Evolutionary conservation across 768 basidiomycete species (phyloP).

Genomic region (Phlebiopsis gigantea): DNA sequence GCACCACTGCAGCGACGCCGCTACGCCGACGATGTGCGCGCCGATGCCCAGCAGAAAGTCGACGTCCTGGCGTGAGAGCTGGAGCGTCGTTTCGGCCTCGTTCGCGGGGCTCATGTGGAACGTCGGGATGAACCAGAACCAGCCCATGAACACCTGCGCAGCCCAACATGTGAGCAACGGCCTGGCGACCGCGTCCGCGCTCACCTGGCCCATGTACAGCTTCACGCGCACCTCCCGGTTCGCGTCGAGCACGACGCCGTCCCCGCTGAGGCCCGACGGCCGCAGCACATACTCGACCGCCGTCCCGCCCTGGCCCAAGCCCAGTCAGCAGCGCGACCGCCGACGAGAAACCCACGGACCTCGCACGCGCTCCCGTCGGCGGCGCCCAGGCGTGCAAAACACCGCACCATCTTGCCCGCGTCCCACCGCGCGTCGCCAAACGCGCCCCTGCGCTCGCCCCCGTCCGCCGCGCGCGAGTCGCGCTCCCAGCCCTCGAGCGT

Average conservation of each 20-base stretch:
- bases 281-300: conserved; percentile 39
- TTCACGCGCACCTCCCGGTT: conserved; percentile 66
- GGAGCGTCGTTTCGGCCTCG: conserved; percentile 31
- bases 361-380: conserved; percentile 24
- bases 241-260: conserved; percentile 62
- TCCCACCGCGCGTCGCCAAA: conserved; percentile 65
- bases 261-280: too few relatives aligned
- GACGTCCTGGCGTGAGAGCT: conserved; percentile 55
- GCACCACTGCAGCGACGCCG: conserved; percentile 47
- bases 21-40: conserved; percentile 57
- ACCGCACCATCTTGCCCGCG: conserved; percentile 68
- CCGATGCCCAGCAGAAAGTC: conserved; percentile 80
- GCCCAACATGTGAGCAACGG: conserved; percentile 6
- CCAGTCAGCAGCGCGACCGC: background rate
- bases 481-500: conserved; percentile 59
- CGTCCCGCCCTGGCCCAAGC: conserved; percentile 33
- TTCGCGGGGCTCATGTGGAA: conserved; percentile 56
- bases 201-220: conserved; percentile 66
- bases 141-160: conserved; percentile 66
- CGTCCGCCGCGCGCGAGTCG: conserved; percentile 38
- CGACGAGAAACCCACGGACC: background rate
- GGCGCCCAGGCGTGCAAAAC: conserved; percentile 61
- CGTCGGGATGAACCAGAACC: conserved; percentile 82
- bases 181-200: background rate
- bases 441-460: conserved; percentile 31